Percentiles rank a stretch among this genome's conserved stretches.
phyloP scores from a whole-genome alignment of 2,329 filamentous ascomycete genomes.

The Monosporascus sp. region DNA sequence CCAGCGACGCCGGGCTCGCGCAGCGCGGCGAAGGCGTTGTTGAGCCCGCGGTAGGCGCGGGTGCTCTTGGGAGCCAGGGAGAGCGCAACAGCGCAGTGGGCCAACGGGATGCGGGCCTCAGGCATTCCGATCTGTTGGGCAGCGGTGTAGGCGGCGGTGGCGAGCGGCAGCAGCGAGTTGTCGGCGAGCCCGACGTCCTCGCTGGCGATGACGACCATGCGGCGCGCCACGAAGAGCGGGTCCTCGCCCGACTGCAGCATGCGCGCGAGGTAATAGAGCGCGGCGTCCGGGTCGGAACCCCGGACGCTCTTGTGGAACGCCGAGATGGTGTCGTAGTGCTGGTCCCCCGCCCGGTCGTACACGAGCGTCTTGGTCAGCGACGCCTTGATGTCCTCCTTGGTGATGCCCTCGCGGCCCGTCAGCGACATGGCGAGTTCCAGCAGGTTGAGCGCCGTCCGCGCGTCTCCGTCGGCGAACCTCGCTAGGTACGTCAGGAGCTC shows the following conservation, averaged over 20 bases:
- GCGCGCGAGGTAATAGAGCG: constrained; percentile 88
- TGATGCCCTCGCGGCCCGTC: constrained; percentile 58
- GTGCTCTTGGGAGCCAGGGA: constrained; percentile 81
- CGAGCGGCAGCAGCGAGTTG: constrained; percentile 74
- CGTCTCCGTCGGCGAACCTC: constrained; percentile 85
- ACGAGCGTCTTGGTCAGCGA: constrained; percentile 87
- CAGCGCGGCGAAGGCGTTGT: constrained; percentile 73
- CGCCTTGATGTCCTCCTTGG: constrained; percentile 71
- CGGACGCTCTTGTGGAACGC: constrained; percentile 95
- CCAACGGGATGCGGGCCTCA: constrained; percentile 87
- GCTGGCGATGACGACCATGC: constrained; percentile 90
- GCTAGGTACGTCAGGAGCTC: constrained; percentile 78
- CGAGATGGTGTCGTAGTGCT: constrained; percentile 96
- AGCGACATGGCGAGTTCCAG: constrained; percentile 84
- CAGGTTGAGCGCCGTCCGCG: constrained; percentile 85
- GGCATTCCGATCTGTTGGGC: constrained; percentile 93
- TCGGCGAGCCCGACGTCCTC: constrained; percentile 93
- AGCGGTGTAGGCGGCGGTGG: constrained; percentile 79
- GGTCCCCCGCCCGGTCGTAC: constrained; percentile 90
- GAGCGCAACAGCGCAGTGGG: constrained; percentile 79
- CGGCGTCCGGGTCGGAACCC: constrained; percentile 78
- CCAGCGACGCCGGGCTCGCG: constrained; percentile 77
- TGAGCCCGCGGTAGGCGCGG: constrained; percentile 74
- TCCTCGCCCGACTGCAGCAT: constrained; percentile 97
- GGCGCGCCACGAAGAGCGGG: constrained; percentile 82